phyloP scores from a whole-genome alignment of 805 yeast species.

The Teunomyces funiuensis region DNA sequence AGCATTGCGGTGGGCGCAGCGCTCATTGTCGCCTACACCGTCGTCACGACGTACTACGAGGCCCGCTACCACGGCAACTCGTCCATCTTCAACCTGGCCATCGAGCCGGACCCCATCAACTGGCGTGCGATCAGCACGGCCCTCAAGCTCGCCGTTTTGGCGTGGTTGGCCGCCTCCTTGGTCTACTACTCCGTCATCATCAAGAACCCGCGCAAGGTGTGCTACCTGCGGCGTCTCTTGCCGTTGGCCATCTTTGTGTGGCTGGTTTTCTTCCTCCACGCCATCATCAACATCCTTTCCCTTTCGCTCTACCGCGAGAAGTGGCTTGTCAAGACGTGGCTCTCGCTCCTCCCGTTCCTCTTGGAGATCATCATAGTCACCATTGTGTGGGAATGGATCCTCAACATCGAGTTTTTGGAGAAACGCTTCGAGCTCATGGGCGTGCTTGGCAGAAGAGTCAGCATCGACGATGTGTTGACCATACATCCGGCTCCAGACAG shows the following conservation, averaged over 20 bases:
- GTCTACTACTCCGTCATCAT: conserved; percentile 36
- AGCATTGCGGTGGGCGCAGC: conserved; percentile 23
- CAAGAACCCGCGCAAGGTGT: conserved; percentile 37
- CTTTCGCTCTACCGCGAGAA: conserved; percentile 25
- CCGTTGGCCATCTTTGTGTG: conserved; percentile 49
- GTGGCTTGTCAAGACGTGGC: conserved; percentile 51
- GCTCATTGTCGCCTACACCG: conserved; percentile 16
- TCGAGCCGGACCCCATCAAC: neutral
- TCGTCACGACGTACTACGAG: conserved; percentile 16
- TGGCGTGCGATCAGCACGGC: conserved; percentile 30
- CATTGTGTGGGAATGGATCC: conserved; percentile 67
- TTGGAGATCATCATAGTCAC: conserved; percentile 51
- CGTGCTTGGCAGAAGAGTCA: conserved; percentile 59
- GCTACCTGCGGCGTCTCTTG: conserved; percentile 47
- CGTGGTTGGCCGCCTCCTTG: conserved; percentile 35
- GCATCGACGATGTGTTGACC: conserved; percentile 42
- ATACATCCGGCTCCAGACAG: conserved; percentile 11
- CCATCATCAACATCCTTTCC: conserved; percentile 25
- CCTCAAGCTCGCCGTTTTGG: conserved; percentile 26
- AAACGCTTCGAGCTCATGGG: conserved; percentile 52
- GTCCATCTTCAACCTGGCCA: conserved; percentile 11
- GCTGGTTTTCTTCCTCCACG: conserved; percentile 39
- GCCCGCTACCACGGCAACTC: conserved; percentile 7
- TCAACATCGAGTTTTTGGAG: conserved; percentile 51
- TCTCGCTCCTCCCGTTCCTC: conserved; percentile 41